Percentiles rank a stretch among this genome's conserved stretches.
Conservation (phyloP, 2,329 filamentous ascomycete genomes). For the Trichoderma sp. region DNA sequence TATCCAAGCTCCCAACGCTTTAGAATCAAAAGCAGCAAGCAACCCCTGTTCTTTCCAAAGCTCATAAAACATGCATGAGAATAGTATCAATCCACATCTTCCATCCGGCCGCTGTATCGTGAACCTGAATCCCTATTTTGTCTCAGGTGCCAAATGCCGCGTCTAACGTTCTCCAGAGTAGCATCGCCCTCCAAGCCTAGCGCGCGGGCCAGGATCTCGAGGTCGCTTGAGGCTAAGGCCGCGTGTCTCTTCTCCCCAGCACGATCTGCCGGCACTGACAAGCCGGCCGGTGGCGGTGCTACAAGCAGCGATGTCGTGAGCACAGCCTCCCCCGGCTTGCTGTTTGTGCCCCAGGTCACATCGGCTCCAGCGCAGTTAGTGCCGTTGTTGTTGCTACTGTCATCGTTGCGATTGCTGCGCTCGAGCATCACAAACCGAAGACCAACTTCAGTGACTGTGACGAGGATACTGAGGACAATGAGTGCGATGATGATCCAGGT, state of each 20-base stretch:
- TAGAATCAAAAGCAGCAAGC: background rate
- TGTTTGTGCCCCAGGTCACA: constrained; percentile 26
- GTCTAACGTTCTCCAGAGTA: constrained; percentile 40
- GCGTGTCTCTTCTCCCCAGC: background rate
- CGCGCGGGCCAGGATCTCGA: constrained; percentile 40
- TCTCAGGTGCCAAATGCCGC: constrained; percentile 38
- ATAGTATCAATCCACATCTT: constrained; percentile 2
- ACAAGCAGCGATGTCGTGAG: constrained; percentile 26
- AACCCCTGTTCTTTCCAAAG: background rate
- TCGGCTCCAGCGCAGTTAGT: constrained; percentile 22
- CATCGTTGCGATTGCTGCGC: constrained; percentile 32
- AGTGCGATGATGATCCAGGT: constrained; percentile 98
- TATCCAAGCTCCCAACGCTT: background rate
- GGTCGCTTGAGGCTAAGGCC: constrained; percentile 33
- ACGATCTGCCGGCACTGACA: constrained; percentile 3
- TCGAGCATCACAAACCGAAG: constrained; percentile 77
- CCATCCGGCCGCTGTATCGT: constrained; percentile 5
- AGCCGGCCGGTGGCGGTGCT: background rate
- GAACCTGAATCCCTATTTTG: constrained; percentile 22
- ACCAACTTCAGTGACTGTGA: constrained; percentile 87
- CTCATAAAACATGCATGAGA: background rate
- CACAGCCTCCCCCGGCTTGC: constrained; percentile 26
- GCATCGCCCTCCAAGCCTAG: constrained; percentile 41
- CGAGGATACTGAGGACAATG: constrained; percentile 85
- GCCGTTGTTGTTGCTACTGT: constrained; percentile 25